Conservation (phyloP, 2,329 filamentous ascomycete genomes). For the Scytalidium sp. region DNA sequence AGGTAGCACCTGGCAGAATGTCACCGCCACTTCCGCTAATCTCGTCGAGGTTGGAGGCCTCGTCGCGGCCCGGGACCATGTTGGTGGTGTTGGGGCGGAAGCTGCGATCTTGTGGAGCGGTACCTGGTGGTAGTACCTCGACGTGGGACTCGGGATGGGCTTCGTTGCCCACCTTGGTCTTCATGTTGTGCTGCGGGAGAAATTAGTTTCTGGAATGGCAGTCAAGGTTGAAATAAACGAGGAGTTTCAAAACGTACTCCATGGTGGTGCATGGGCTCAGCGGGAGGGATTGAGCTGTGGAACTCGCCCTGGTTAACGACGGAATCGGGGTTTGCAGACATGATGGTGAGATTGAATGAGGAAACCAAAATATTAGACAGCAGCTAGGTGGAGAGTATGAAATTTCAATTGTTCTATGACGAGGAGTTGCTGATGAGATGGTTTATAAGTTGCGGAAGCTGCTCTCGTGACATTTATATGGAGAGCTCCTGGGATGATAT, state of each 20-base stretch:
- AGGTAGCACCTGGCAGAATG: conserved; percentile 36
- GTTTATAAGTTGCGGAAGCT: no score
- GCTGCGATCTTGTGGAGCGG: conserved; percentile 47
- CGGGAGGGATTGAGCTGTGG: conserved; percentile 44
- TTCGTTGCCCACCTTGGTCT: conserved; percentile 58
- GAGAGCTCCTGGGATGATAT: no score
- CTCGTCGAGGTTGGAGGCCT: neutral
- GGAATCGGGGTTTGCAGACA: conserved; percentile 45
- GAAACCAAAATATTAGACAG: no score
- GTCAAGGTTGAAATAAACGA: conserved; percentile 25
- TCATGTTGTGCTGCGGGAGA: conserved; percentile 58
- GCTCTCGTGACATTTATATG: no score
- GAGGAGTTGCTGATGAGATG: no score
- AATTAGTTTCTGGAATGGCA: conserved; percentile 20
- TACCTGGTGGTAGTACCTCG: conserved; percentile 58
- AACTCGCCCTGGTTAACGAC: conserved; percentile 57
- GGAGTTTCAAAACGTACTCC: conserved; percentile 39
- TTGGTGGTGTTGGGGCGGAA: neutral
- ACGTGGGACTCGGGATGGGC: conserved; percentile 60
- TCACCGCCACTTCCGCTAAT: neutral
- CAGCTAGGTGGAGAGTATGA: no score
- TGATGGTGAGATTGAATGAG: no score
- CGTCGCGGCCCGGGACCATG: neutral
- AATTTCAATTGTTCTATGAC: no score
- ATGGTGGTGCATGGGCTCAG: conserved; percentile 52